Evolutionary conservation across 768 basidiomycete species (phyloP), one percentile per base, ranked within the genome.

Genomic region (Dentipellis fragilis): DNA sequence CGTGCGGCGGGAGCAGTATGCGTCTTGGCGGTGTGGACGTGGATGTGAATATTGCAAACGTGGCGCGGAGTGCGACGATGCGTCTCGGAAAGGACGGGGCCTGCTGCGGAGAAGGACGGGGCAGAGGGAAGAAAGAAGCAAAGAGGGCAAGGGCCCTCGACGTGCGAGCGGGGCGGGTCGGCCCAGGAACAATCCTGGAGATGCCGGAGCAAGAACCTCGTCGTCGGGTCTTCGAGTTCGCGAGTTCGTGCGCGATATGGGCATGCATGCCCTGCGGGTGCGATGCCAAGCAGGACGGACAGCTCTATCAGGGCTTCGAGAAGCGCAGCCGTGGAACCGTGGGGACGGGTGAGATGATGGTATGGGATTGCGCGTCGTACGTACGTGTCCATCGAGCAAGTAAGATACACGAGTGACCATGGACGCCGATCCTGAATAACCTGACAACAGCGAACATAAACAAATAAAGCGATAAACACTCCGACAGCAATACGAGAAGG

Each of bases 61-160:
- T 29, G 29, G 29, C 29, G 29, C 29, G 29, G 29, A 29, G 29
- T 29, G 29, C 29, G 29, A 29, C 29, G 29, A 29, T 29, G 29
- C 6, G 29, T 29, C 29, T 29, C 29, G 29, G 29, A 29, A 29
- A 29, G 29, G 29, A 29, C 29, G 29, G 29, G 29, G 29, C 29
- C 29, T 7, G 21, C 8, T 52, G 34, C 45, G 5, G 12, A 52
- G 22, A 9, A 21, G 35, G 49, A 58, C 19, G 36, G n/a, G 22
- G 49, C n/a, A 10, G 52, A 23, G 48, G 47, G 52, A 50, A 52
- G 38, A 34, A 56, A 51, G 42, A 9, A n/a, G 14, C 45, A 50
- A 39, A 45, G 42, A 16, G 47, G 47, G 42, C 45, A 52, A n/a
- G 2, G n/a, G 35, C 9, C n/a, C 34, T 36, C 11, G 14, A 17